These are phyloP conservation scores for Scheffersomyces quercinus DNA, from an alignment of 1,139 yeast species.

Conservation along the genomic window DNA sequence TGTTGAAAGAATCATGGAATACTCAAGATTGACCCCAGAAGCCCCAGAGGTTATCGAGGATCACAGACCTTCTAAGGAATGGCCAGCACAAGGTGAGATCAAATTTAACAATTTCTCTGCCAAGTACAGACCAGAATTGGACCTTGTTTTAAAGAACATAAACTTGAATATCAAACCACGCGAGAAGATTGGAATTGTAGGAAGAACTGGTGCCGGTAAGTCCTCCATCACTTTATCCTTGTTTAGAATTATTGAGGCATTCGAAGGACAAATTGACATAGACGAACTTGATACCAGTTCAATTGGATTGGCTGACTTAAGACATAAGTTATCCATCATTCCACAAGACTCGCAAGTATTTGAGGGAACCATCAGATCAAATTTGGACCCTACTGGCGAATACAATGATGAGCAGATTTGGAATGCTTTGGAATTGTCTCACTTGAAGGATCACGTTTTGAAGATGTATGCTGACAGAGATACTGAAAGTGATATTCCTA, in stretches of 20 bases:
- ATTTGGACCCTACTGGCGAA: slow-evolving; percentile 78
- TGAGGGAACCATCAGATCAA: slow-evolving; percentile 85
- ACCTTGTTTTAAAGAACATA: slow-evolving; percentile 58
- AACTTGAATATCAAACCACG: slow-evolving; percentile 51
- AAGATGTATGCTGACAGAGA: slow-evolving; percentile 50
- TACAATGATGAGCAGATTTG: slow-evolving; percentile 79
- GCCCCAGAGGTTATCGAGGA: slow-evolving; percentile 76
- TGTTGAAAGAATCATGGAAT: slow-evolving; percentile 92
- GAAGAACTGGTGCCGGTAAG: slow-evolving; percentile 87
- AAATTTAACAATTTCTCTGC: slow-evolving; percentile 62
- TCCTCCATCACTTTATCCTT: slow-evolving; percentile 69
- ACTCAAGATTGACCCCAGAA: slow-evolving; percentile 71
- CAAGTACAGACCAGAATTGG: slow-evolving; percentile 59
- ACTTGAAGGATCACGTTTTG: slow-evolving; percentile 71
- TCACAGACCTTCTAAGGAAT: slow-evolving; percentile 59
- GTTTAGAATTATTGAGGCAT: slow-evolving; percentile 78
- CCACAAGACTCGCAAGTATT: slow-evolving; percentile 98
- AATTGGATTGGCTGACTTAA: slow-evolving; percentile 80
- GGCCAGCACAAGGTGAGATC: slow-evolving; percentile 67
- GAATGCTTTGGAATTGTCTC: slow-evolving; percentile 83
- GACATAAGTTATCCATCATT: slow-evolving; percentile 84
- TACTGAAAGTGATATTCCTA: slow-evolving; percentile 26
- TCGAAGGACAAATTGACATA: slow-evolving; percentile 67
- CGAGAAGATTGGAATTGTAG: slow-evolving; percentile 80
- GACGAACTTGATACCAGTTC: slow-evolving; percentile 68